Base-by-base conservation (phyloP, 768 basidiomycete species). In the Suillus americanus region DNA sequence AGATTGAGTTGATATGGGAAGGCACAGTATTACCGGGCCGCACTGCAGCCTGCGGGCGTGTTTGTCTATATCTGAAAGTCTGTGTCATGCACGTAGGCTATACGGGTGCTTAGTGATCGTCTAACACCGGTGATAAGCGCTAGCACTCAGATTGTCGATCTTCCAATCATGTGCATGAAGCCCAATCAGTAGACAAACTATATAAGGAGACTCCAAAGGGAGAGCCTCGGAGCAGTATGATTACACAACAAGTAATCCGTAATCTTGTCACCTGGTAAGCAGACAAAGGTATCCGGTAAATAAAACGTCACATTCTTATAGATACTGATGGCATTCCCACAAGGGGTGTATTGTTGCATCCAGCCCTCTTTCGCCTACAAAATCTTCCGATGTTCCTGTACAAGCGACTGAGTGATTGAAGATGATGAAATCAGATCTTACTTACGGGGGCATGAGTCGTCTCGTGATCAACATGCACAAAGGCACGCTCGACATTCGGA, bases 391-490 rank as follows among this genome's bases (percentile, higher is more conserved):
- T 83, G 82, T 66, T 83, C 82, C 82, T 83, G 66, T 37, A 45
- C 48, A 65, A 51, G 23, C 10, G 45, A 60, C 35, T 50, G 61
- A 60, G 28, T 7, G 25, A 35, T 53, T 33, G 16, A 23, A n/a
- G 40, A 55, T 33, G 20, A 30, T 43, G 28, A 12, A 28, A 67
- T 40, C 25, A 37, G 25, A 41, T 30, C 1, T 62, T 37, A 70
- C 82, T 54, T 63, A 89, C 88, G 13, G 87, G 87, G 18, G 80
- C 71, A 77, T 96, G 95, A n/a, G 89, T 90, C 6, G 91, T 90
- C 78, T 97, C 95, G 71, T 97, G 90, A 77, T 97, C 95, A 64
- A 97, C 93, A 73, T 97, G 95, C 30, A 97, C 94, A 75, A 96
- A 97, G 43, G 95, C 95, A 43, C 95, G 82, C 67, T 92, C 95